phyloP scores from a whole-genome alignment of 2,329 filamentous ascomycete species.

The Aspergillus sp. region DNA sequence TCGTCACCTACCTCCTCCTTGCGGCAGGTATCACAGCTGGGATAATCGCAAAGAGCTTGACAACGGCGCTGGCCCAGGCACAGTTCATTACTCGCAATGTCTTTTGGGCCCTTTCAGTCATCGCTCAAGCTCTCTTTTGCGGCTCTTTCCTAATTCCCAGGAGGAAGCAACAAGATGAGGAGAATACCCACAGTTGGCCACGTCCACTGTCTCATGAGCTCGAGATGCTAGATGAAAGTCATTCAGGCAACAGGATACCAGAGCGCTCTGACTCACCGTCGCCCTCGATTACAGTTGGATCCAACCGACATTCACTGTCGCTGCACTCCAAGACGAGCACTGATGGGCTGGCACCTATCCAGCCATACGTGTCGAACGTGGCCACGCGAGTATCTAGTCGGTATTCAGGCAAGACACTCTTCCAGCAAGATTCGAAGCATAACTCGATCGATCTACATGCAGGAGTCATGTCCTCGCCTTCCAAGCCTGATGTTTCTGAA shows the following conservation, averaged over 20 bases:
- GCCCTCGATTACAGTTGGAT: slow-evolving; percentile 8
- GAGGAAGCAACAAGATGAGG: slow-evolving; percentile 3
- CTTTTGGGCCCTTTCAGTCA: slow-evolving; percentile 27
- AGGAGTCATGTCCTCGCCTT: slow-evolving; percentile 7
- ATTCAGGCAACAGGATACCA: background rate
- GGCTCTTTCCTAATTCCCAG: slow-evolving; percentile 20
- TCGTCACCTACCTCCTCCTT: slow-evolving; percentile 20
- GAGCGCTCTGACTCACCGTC: background rate
- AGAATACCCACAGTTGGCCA: slow-evolving; percentile 13
- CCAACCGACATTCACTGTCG: slow-evolving; percentile 8
- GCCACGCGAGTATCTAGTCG: slow-evolving; percentile 22
- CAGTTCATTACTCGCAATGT: slow-evolving; percentile 32
- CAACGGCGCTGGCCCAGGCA: slow-evolving; percentile 6
- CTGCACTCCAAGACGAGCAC: slow-evolving; percentile 8
- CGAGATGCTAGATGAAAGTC: slow-evolving; percentile 5
- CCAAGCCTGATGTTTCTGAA: slow-evolving; percentile 4
- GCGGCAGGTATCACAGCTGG: slow-evolving; percentile 22
- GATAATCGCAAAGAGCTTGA: slow-evolving; percentile 17
- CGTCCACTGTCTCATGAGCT: slow-evolving; percentile 19
- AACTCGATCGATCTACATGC: slow-evolving; percentile 17
- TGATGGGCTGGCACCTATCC: slow-evolving; percentile 7
- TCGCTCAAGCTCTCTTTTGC: slow-evolving; percentile 25
- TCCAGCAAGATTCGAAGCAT: slow-evolving; percentile 16
- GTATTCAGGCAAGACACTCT: slow-evolving; percentile 26
- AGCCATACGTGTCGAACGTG: slow-evolving; percentile 19